Evolutionary conservation across 2,329 filamentous ascomycete genomes (phyloP).

Genomic region (Sordariomycetes sp.): DNA sequence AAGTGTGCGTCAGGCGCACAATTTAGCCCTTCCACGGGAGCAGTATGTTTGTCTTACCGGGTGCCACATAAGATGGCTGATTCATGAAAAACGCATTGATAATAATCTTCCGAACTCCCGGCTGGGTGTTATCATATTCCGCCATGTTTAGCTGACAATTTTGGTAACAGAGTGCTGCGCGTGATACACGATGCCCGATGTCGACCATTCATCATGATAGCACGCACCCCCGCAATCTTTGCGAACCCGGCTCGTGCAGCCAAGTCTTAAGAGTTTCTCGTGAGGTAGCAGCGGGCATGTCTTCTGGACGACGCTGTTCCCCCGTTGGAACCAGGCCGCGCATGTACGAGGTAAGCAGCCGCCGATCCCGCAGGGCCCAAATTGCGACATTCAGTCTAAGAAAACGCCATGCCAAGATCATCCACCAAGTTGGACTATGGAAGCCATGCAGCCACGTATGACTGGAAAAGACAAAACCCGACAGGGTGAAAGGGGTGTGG

Average conservation of each 20-base stretch:
- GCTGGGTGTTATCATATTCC: neutral
- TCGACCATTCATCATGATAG: neutral
- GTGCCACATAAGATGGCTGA: slow-evolving; percentile 7
- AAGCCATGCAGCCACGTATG: neutral
- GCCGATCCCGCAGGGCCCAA: neutral
- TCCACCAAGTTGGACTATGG: neutral
- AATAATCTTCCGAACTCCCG: neutral
- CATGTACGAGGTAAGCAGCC: no score
- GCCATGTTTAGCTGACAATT: neutral
- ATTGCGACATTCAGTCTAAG: neutral
- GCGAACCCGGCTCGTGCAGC: neutral
- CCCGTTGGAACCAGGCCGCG: neutral
- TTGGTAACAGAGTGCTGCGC: neutral
- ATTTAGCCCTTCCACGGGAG: neutral
- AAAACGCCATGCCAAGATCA: neutral
- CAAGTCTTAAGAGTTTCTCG: neutral
- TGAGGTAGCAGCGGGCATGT: neutral
- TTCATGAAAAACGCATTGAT: slow-evolving; percentile 11
- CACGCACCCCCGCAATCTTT: neutral
- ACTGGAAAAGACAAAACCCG: neutral
- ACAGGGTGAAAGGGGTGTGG: neutral
- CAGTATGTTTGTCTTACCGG: slow-evolving; percentile 1
- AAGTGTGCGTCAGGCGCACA: neutral
- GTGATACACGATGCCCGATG: neutral
- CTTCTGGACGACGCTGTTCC: neutral